phyloP scores from a whole-genome alignment of 2,329 filamentous ascomycete species.

The Hypocrella siamensis region DNA sequence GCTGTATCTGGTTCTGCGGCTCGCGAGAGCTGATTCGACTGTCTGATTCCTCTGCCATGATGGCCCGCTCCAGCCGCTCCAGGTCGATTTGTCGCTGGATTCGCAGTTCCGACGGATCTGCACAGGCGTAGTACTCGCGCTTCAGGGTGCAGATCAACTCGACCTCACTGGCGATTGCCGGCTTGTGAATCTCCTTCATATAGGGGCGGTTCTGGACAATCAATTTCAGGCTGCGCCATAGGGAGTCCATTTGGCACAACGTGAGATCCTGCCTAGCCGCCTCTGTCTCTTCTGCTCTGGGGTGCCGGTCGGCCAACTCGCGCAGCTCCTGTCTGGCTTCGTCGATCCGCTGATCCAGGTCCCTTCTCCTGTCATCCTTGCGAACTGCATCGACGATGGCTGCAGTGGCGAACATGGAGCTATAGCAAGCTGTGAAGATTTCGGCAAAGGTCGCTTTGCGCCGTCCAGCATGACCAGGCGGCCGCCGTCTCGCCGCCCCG shows the following conservation, averaged over 20 bases:
- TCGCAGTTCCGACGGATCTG: conserved; percentile 8
- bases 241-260: conserved; percentile 13
- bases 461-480: conserved; percentile 31
- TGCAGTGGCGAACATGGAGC: conserved; percentile 49
- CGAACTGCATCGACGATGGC: conserved; percentile 43
- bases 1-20: conserved; percentile 11
- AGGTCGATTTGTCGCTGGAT: conserved; percentile 12
- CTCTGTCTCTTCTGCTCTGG: conserved; percentile 3
- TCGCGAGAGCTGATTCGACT: conserved; percentile 7
- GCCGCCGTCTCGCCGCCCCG: conserved; percentile 30
- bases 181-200: conserved; percentile 19
- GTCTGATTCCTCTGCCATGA: conserved; percentile 13
- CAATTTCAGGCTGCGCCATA: conserved; percentile 16
- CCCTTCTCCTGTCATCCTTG: conserved; percentile 40
- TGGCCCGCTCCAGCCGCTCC: conserved; percentile 13
- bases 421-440: conserved; percentile 51
- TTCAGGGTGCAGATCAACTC: conserved; percentile 13
- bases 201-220: conserved; percentile 16
- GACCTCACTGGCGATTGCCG: conserved; percentile 12
- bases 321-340: conserved; percentile 33
- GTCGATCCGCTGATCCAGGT: conserved; percentile 46
- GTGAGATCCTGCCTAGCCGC: conserved; percentile 7
- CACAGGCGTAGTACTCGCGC: conserved; percentile 13
- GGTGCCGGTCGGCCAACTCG: conserved; percentile 18
- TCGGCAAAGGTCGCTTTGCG: conserved; percentile 34